These are phyloP conservation scores for Diutina rugosa DNA, from an alignment of 1,139 yeast genomes.

Conservation along the genomic window DNA sequence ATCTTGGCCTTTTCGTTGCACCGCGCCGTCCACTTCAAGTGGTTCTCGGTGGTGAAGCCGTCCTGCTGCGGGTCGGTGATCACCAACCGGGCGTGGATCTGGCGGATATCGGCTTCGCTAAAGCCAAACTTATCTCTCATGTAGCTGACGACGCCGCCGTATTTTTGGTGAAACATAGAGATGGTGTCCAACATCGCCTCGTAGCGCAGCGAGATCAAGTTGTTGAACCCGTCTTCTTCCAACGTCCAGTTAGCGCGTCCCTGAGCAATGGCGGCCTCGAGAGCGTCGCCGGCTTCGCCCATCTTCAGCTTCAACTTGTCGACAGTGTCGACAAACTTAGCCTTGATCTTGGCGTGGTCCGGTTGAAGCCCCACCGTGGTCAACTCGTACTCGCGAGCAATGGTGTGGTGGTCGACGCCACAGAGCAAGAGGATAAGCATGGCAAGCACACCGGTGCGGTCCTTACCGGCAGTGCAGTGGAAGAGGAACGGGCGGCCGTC, in stretches of 20 bases:
- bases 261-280: conserved; percentile 17
- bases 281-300: conserved; percentile 11
- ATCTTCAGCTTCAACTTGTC: conserved; percentile 16
- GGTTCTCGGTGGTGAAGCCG: not conserved
- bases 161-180: conserved; percentile 32
- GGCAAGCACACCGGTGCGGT: conserved; percentile 66
- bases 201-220: conserved; percentile 51
- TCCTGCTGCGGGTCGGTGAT: not conserved
- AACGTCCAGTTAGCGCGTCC: conserved; percentile 29
- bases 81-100: conserved; percentile 19
- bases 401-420: conserved; percentile 53
- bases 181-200: conserved; percentile 66
- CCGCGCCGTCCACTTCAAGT: not conserved
- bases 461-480: conserved; percentile 84
- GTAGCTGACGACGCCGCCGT: conserved; percentile 44
- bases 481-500: conserved; percentile 39
- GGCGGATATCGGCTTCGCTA: conserved; percentile 32
- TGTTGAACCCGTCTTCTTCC: conserved; percentile 37
- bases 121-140: conserved; percentile 35
- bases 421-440: conserved; percentile 52
- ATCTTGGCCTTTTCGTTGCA: conserved; percentile 1
- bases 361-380: conserved; percentile 55
- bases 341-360: conserved; percentile 26
- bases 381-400: conserved; percentile 64
- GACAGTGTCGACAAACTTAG: conserved; percentile 19